These are phyloP conservation scores for Xanthoconium separans DNA, from an alignment of 1,284 basidiomycete genomes.

Conservation along the genomic window DNA sequence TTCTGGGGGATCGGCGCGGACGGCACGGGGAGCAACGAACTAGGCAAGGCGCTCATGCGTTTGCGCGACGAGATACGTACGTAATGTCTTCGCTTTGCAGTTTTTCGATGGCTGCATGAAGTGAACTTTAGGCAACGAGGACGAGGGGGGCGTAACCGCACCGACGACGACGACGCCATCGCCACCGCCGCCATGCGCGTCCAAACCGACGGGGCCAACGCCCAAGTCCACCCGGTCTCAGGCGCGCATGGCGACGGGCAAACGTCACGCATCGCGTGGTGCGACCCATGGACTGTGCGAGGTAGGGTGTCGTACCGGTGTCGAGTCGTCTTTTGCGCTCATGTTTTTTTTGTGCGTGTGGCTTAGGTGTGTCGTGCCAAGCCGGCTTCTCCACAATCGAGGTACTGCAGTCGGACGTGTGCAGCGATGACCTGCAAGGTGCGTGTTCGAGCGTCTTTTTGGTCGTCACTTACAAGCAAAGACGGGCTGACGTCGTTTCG, in stretches of 20 bases:
- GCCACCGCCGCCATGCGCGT: too few relatives aligned
- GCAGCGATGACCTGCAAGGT: constrained; percentile 36
- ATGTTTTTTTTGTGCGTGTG: background rate
- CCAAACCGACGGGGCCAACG: background rate
- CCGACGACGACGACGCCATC: background rate
- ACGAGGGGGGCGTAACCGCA: background rate
- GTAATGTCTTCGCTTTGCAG: too few relatives aligned
- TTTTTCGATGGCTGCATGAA: too few relatives aligned
- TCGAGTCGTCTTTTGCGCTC: background rate
- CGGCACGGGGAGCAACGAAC: constrained; percentile 40
- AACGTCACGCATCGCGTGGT: constrained; percentile 13
- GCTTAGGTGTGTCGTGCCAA: constrained; percentile 54
- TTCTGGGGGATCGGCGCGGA: constrained; percentile 45
- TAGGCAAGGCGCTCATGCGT: constrained; percentile 43
- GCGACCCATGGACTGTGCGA: constrained; percentile 22
- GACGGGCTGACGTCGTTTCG: background rate
- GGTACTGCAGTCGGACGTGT: constrained; percentile 59
- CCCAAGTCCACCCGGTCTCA: background rate
- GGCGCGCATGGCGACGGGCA: constrained; percentile 1
- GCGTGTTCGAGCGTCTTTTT: background rate
- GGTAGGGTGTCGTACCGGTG: constrained; percentile 12
- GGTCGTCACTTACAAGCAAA: background rate
- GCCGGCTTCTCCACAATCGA: constrained; percentile 46
- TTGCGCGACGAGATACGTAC: constrained; percentile 32
- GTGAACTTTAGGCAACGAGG: constrained; percentile 11